Conservation (phyloP, 495 filamentous ascomycete genomes). For the Talaromyces thailandensis region DNA sequence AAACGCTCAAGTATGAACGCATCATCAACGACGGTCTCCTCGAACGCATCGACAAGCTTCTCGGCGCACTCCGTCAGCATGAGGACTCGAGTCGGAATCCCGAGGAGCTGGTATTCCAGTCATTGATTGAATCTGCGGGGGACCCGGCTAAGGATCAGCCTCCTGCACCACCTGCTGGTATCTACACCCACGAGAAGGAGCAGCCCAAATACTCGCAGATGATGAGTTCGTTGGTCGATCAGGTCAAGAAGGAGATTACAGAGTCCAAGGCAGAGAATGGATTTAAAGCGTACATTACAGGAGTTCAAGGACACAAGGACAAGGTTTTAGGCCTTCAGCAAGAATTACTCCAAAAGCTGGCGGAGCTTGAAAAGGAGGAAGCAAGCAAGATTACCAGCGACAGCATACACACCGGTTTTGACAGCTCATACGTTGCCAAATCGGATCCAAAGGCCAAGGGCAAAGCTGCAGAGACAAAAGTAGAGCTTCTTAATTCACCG, state of each 20-base stretch:
- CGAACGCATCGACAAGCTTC: conserved; percentile 68
- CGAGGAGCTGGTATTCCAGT: conserved; percentile 77
- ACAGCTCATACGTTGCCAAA: conserved; percentile 70
- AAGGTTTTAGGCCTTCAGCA: conserved; percentile 73
- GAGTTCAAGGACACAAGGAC: conserved; percentile 61
- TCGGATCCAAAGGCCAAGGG: conserved; percentile 32
- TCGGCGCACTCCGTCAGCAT: conserved; percentile 59
- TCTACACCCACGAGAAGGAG: conserved; percentile 64
- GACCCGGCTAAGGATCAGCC: conserved; percentile 68
- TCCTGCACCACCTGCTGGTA: conserved; percentile 62
- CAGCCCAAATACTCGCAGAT: conserved; percentile 87
- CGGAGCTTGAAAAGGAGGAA: conserved; percentile 79
- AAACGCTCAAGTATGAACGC: conserved; percentile 85
- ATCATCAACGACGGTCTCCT: conserved; percentile 88
- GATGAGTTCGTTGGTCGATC: conserved; percentile 86
- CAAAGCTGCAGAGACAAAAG: conserved; percentile 30
- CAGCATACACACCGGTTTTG: conserved; percentile 82
- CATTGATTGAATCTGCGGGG: conserved; percentile 68
- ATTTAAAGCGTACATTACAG: conserved; percentile 62
- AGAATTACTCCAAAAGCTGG: conserved; percentile 62
- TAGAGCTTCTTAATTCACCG: conserved; percentile 78
- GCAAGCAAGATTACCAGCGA: conserved; percentile 90
- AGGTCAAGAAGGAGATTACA: conserved; percentile 85
- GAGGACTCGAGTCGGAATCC: conserved; percentile 60
- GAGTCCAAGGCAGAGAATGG: conserved; percentile 54